phyloP scores from a whole-genome alignment of 2,329 filamentous ascomycete species.

The Aspergillus alliaceus region DNA sequence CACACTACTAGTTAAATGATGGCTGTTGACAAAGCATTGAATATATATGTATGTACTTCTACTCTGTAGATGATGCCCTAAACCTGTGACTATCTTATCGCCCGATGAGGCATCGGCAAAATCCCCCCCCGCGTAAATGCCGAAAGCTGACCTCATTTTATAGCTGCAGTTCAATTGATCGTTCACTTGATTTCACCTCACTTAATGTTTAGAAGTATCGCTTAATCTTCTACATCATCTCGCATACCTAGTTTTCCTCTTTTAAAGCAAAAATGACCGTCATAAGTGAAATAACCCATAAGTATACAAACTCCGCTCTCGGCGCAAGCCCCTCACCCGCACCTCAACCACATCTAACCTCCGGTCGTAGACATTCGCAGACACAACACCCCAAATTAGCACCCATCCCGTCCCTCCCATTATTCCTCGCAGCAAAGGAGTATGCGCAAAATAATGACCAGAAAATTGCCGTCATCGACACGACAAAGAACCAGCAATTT shows the following conservation, averaged over 20 bases:
- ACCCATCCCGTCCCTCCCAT: conserved; percentile 39
- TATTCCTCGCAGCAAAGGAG: conserved; percentile 40
- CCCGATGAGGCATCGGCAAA: neutral
- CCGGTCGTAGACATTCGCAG: neutral
- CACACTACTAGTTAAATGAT: no score
- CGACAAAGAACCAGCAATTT: conserved; percentile 39
- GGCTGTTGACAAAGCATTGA: no score
- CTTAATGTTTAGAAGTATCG: neutral
- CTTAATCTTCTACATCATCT: neutral
- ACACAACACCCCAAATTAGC: conserved; percentile 10
- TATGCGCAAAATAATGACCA: conserved; percentile 31
- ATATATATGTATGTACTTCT: no score
- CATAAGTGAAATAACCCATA: neutral
- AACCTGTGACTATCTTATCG: neutral
- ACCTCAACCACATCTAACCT: neutral
- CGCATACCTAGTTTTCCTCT: no score
- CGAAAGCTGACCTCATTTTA: neutral
- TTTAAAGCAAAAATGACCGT: neutral
- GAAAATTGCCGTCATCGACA: conserved; percentile 42
- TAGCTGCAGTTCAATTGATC: neutral
- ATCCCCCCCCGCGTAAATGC: neutral
- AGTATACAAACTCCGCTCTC: neutral
- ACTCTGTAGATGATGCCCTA: no score
- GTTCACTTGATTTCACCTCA: neutral
- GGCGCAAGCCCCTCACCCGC: neutral